Conservation (phyloP, 805 yeast genomes). For the Saturnispora silvae region DNA sequence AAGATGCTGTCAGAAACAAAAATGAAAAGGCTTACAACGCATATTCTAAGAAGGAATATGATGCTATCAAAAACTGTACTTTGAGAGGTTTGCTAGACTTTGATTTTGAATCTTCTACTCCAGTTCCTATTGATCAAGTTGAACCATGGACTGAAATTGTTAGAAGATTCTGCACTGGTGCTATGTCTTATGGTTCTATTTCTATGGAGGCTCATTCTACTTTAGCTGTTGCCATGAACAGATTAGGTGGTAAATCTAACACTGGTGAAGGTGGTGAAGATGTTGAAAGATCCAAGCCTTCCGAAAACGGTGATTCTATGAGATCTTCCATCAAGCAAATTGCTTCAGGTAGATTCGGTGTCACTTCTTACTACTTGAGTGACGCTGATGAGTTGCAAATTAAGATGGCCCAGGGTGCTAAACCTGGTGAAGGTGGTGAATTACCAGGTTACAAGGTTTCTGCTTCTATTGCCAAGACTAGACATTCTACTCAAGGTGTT, state of each 20-base stretch:
- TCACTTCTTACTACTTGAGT: constrained; percentile 83
- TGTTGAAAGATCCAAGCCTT: constrained; percentile 72
- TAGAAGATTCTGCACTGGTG: constrained; percentile 96
- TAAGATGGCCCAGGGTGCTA: constrained; percentile 99
- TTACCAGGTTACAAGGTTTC: constrained; percentile 91
- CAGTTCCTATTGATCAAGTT: constrained; percentile 93
- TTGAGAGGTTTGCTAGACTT: constrained; percentile 88
- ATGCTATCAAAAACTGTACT: constrained; percentile 87
- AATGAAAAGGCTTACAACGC: constrained; percentile 88
- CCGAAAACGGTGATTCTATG: constrained; percentile 91
- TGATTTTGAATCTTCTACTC: constrained; percentile 58
- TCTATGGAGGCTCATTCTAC: constrained; percentile 98
- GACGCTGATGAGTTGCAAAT: constrained; percentile 97
- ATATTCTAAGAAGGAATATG: constrained; percentile 81
- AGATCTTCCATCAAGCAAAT: constrained; percentile 97
- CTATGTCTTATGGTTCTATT: constrained; percentile 98
- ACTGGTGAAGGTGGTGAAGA: constrained; percentile 99
- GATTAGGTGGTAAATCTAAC: constrained; percentile 94
- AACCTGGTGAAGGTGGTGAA: constrained; percentile 99
- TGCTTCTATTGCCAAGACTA: constrained; percentile 78
- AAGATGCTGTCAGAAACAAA: constrained; percentile 97
- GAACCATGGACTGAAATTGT: constrained; percentile 99
- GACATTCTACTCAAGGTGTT: constrained; percentile 95
- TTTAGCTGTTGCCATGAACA: constrained; percentile 95
- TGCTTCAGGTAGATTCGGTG: constrained; percentile 98